Evolutionary conservation across 164 flowering plant genomes (phyloP).

Genomic region (Magnolia kwangsiensis): DNA sequence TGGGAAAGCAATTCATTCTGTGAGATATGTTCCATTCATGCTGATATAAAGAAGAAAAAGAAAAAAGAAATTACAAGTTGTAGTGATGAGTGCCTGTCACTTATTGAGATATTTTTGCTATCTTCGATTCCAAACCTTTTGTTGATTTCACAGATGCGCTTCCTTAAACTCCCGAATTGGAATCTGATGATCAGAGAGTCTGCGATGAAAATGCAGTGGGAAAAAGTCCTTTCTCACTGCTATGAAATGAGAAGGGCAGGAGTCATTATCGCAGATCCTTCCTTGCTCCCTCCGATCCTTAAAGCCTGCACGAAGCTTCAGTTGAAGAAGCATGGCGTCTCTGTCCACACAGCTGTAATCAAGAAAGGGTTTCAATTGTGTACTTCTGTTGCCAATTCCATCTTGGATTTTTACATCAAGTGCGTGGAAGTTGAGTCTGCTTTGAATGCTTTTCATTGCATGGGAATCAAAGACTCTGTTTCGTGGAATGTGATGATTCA

Average conservation of each 20-base stretch:
- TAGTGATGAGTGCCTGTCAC: background rate
- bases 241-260: conserved; percentile 32
- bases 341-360: conserved; percentile 49
- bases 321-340: conserved; percentile 30
- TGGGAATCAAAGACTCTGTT: conserved; percentile 45
- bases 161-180: conserved; percentile 28
- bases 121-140: background rate
- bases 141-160: conserved; percentile 21
- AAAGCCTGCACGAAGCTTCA: conserved; percentile 50
- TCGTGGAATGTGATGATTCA: conserved; percentile 71
- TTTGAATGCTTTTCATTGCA: conserved; percentile 36
- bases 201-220: conserved; percentile 41
- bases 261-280: conserved; percentile 32
- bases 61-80: background rate
- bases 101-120: background rate
- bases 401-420: conserved; percentile 59
- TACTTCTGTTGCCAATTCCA: conserved; percentile 58
- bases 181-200: conserved; percentile 30
- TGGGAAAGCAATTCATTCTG: background rate
- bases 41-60: background rate
- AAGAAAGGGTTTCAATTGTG: conserved; percentile 54
- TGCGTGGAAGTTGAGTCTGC: conserved; percentile 40
- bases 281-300: conserved; percentile 44
- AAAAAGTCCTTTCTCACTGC: conserved; percentile 40
- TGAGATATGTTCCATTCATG: background rate